Percentiles rank a stretch among this genome's conserved stretches.
phyloP scores from a whole-genome alignment of 495 filamentous ascomycete genomes.

The Trichoderma virens region DNA sequence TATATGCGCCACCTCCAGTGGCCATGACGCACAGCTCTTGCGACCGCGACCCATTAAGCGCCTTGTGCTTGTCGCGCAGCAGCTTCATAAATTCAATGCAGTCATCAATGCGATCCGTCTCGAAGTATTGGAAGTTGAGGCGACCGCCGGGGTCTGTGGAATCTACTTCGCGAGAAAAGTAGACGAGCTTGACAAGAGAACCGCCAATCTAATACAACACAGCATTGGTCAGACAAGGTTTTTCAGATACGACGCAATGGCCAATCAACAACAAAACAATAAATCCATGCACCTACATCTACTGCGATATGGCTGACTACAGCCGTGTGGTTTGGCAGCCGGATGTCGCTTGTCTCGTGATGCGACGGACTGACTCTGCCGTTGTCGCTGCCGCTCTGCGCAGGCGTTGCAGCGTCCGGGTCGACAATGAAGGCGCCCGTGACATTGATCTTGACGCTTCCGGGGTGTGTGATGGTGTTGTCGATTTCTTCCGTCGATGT shows the following conservation, averaged over 20 bases:
- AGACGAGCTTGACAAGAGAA: constrained; percentile 90
- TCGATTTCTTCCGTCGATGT: constrained; percentile 53
- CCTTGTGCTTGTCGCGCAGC: constrained; percentile 70
- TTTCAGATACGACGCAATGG: too few relatives aligned
- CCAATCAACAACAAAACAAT: background rate
- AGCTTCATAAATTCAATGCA: constrained; percentile 83
- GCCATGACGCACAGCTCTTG: constrained; percentile 81
- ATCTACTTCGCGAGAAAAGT: constrained; percentile 83
- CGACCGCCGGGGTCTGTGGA: constrained; percentile 77
- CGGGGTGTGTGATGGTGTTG: constrained; percentile 73
- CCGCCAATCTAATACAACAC: constrained; percentile 70
- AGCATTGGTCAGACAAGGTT: constrained; percentile 9
- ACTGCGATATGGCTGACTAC: constrained; percentile 94
- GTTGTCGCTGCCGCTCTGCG: constrained; percentile 40
- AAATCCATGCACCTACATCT: constrained; percentile 62
- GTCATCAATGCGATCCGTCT: constrained; percentile 85
- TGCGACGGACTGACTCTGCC: constrained; percentile 43
- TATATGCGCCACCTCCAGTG: constrained; percentile 90
- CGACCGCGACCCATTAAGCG: constrained; percentile 56
- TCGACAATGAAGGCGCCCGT: constrained; percentile 94
- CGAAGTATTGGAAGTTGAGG: constrained; percentile 89
- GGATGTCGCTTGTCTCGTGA: constrained; percentile 82
- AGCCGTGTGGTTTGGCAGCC: constrained; percentile 88
- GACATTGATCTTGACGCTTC: constrained; percentile 87
- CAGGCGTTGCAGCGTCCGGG: constrained; percentile 48